Percentiles rank a stretch among this genome's conserved stretches.
Conservation (phyloP, 2,329 filamentous ascomycete species). For the Tolypocladium nubicola region DNA sequence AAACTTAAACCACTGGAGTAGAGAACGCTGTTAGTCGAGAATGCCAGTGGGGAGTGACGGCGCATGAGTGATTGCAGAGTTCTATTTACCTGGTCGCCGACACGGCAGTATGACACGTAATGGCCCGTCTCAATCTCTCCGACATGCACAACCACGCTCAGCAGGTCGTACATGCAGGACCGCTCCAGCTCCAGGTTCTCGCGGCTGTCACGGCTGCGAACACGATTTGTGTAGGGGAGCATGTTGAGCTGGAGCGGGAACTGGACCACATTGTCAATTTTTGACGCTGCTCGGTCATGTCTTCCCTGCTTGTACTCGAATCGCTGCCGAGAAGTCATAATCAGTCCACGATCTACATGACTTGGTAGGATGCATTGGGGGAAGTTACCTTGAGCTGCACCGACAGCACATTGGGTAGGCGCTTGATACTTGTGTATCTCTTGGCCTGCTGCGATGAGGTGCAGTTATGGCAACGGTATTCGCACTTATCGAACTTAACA, state of each 20-base stretch:
- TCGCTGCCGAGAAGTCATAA: slow-evolving; percentile 23
- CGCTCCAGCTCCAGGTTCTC: slow-evolving; percentile 48
- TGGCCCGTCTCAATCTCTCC: slow-evolving; percentile 89
- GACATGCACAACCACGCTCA: slow-evolving; percentile 85
- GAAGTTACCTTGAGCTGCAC: slow-evolving; percentile 76
- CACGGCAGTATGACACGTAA: slow-evolving; percentile 80
- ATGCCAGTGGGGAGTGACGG: neutral
- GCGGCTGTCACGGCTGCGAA: slow-evolving; percentile 36
- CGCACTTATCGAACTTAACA: slow-evolving; percentile 75
- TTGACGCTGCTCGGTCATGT: slow-evolving; percentile 62
- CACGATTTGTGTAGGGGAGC: slow-evolving; percentile 73
- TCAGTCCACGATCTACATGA: neutral
- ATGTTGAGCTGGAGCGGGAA: slow-evolving; percentile 86
- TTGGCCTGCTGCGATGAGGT: slow-evolving; percentile 66
- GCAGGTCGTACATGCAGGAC: slow-evolving; percentile 73
- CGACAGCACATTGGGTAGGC: slow-evolving; percentile 77
- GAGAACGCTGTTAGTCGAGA: slow-evolving; percentile 7
- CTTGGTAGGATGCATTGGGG: neutral
- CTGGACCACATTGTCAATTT: slow-evolving; percentile 77
- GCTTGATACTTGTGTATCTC: slow-evolving; percentile 75
- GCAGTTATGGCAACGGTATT: slow-evolving; percentile 80
- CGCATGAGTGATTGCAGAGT: neutral
- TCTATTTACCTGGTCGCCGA: slow-evolving; percentile 52
- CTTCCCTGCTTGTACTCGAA: slow-evolving; percentile 64
- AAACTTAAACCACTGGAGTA: slow-evolving; percentile 76